Conservation (phyloP, 2,329 filamentous ascomycete species). For the Aspergillus hortae region DNA sequence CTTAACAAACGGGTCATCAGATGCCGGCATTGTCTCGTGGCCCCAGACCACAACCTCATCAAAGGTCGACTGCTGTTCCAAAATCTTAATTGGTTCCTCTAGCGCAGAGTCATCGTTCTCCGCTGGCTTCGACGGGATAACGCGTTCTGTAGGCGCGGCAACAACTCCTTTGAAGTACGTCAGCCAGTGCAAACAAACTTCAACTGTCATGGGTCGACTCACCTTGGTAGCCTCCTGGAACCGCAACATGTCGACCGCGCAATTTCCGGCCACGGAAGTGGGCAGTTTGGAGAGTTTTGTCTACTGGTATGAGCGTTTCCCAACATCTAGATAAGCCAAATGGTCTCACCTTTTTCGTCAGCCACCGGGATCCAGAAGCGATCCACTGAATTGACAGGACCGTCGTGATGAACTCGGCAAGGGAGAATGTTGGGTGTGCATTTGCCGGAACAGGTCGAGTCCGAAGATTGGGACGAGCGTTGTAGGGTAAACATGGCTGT, state of each 20-base stretch:
- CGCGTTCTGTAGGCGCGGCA: slow-evolving; percentile 46
- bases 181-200: background rate
- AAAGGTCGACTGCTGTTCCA: slow-evolving; percentile 67
- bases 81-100: slow-evolving; percentile 50
- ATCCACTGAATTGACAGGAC: slow-evolving; percentile 60
- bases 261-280: slow-evolving; percentile 81
- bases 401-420: slow-evolving; percentile 75
- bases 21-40: slow-evolving; percentile 66
- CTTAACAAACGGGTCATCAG: slow-evolving; percentile 67
- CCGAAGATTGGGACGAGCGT: slow-evolving; percentile 19
- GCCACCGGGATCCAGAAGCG: slow-evolving; percentile 67
- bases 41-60: slow-evolving; percentile 78
- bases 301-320: slow-evolving; percentile 1
- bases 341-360: slow-evolving; percentile 37
- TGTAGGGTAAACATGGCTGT: slow-evolving; percentile 35
- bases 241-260: slow-evolving; percentile 59
- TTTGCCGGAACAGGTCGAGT: slow-evolving; percentile 26
- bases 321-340: no score
- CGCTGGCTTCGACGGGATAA: slow-evolving; percentile 27
- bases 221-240: slow-evolving; percentile 70
- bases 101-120: slow-evolving; percentile 46
- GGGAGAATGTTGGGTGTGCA: slow-evolving; percentile 71
- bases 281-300: slow-evolving; percentile 45
- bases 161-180: slow-evolving; percentile 51
- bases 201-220: slow-evolving; percentile 3